phyloP scores from a whole-genome alignment of 495 filamentous ascomycete species.

The Penicillium tannophilum region DNA sequence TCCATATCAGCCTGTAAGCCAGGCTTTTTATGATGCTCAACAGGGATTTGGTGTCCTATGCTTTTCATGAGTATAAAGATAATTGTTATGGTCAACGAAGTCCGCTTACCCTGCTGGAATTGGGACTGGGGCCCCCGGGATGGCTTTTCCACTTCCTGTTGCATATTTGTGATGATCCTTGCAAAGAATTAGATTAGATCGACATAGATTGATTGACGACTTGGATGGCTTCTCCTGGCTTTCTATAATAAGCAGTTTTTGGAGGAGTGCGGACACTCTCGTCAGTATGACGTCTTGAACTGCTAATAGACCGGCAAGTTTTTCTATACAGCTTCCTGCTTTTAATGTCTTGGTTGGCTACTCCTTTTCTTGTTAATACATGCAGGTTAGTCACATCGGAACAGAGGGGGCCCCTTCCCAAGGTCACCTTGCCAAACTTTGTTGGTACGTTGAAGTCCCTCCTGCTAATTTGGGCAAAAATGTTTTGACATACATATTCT shows the following conservation, averaged over 20 bases:
- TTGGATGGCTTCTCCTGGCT: neutral
- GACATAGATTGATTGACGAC: neutral
- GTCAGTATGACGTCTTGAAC: neutral
- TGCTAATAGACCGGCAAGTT: neutral
- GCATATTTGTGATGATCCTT: slow-evolving; percentile 13
- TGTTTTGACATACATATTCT: neutral
- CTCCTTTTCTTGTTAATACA: neutral
- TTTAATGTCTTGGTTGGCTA: neutral
- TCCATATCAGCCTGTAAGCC: slow-evolving; percentile 68
- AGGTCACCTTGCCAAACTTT: neutral
- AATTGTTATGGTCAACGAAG: neutral
- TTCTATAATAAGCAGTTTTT: neutral
- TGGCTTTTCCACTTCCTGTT: slow-evolving; percentile 18
- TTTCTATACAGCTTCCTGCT: neutral
- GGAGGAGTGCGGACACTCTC: neutral
- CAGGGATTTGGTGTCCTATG: slow-evolving; percentile 67
- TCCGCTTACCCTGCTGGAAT: slow-evolving; percentile 21
- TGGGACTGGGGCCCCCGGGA: slow-evolving; percentile 21
- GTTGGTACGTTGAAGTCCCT: neutral
- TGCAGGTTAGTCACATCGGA: neutral
- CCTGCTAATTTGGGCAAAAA: neutral
- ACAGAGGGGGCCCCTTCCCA: neutral
- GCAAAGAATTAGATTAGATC: neutral
- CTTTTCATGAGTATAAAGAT: neutral
- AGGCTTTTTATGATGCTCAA: slow-evolving; percentile 68